phyloP scores from a whole-genome alignment of 768 basidiomycete species.

The Russula compacta region DNA sequence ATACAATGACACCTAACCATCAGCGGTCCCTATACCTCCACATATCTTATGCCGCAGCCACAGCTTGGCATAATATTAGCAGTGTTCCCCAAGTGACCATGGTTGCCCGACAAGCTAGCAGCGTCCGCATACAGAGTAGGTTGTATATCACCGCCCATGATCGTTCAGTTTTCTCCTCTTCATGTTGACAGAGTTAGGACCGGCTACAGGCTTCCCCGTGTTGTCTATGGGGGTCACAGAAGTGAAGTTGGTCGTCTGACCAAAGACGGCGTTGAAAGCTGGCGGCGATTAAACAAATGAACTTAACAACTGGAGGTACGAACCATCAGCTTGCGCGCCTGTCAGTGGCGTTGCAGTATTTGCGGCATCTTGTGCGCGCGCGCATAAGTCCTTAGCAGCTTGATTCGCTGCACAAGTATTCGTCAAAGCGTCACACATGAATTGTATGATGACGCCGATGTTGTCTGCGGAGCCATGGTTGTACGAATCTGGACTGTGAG shows the following conservation, averaged over 20 bases:
- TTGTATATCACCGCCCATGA: background rate
- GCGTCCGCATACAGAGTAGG: background rate
- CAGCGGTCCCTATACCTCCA: background rate
- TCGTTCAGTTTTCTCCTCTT: background rate
- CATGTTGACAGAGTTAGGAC: background rate
- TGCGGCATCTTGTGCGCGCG: conserved; percentile 34
- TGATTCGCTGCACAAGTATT: conserved; percentile 43
- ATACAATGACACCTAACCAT: background rate
- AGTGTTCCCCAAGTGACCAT: background rate
- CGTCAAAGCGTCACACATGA: conserved; percentile 42
- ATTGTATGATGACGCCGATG: conserved; percentile 42
- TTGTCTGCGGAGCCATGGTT: conserved; percentile 16
- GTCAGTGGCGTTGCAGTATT: conserved; percentile 26
- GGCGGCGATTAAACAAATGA: background rate
- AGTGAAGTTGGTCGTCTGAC: conserved; percentile 44
- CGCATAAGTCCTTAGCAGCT: conserved; percentile 38
- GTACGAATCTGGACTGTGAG: background rate
- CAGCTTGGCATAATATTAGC: background rate
- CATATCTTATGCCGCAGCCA: background rate
- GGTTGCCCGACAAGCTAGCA: background rate
- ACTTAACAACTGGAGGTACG: background rate
- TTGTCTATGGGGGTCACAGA: conserved; percentile 35
- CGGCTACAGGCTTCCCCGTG: conserved; percentile 33
- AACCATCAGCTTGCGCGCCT: conserved; percentile 46
- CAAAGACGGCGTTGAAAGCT: conserved; percentile 51